Base-by-base conservation (phyloP, 2,329 filamentous ascomycete genomes). In the Chaetomium globosum region DNA sequence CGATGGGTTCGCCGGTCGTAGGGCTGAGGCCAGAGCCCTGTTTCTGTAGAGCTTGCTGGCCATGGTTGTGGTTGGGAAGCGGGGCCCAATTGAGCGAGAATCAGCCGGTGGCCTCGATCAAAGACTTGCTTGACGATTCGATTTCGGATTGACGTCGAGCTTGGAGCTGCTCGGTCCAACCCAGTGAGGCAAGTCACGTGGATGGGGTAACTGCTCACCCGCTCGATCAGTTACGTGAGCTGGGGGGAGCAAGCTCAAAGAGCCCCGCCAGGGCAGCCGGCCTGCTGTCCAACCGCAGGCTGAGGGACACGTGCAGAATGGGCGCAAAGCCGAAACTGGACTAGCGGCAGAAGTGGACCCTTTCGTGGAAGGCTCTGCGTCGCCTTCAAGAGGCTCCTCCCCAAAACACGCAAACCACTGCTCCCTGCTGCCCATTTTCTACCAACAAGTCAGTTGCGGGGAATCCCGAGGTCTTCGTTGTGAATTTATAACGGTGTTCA, bases 1-100 rank as follows among this genome's bases (percentile, higher is more conserved):
- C 70, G 78, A 78, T 61, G 80, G 77, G 72, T 78, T 83, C 57
- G 78, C 77, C n/a, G 84, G 81, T 74, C 81, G 81, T 70, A 87
- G 76, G 79, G 82, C 82, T 75, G 84, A 81, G 74, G 81, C 81
- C 70, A 88, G 75, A 67, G 81, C 81, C 76, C 84, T 81, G 77
- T 80, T 83, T 75, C 84, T 82, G 74, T 81, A 82, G 74, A 87
- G 76, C 76, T 82, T 85, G 78, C 82, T 85, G 77, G 86, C 85
- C 86, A 88, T 88, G 77, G 75, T 80, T 64, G 69, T 71, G 69
- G 59, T 58, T 8, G 63, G 67, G 58, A 58, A 74, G 75, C 70
- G 74, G 73, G 70, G 74, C 77, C 79, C 80, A 81, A 83, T 84
- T 81, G 81, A 68, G 74, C 63, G 65, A 67, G 64, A 68, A 61